Percentiles rank a stretch among this genome's conserved stretches.
Conservation (phyloP, 202 grass and related monocot genomes). For the Zizania palustris region DNA sequence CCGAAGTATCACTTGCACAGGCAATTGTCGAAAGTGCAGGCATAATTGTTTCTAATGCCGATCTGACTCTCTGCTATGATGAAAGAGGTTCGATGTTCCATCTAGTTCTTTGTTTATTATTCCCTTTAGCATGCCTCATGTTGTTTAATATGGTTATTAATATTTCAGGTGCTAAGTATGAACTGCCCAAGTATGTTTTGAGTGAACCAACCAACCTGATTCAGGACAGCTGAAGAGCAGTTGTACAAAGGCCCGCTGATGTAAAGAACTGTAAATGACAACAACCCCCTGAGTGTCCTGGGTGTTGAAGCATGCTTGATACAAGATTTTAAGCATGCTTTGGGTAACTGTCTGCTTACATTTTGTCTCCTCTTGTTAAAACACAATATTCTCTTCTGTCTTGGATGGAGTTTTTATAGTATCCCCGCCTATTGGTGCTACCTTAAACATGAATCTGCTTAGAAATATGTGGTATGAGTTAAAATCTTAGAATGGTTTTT, state of each 20-base stretch:
- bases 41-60: slow-evolving; percentile 83
- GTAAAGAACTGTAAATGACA: slow-evolving; percentile 61
- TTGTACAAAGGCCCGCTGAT: slow-evolving; percentile 28
- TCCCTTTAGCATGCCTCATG: slow-evolving; percentile 7
- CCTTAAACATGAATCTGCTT: slow-evolving; percentile 49
- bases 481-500: slow-evolving; percentile 18
- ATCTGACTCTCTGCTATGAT: slow-evolving; percentile 89
- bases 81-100: slow-evolving; percentile 61
- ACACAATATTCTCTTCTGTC: slow-evolving; percentile 33
- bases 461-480: slow-evolving; percentile 41
- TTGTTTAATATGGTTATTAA: slow-evolving; percentile 2
- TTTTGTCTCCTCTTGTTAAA: slow-evolving; percentile 12
- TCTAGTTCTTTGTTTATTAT: neutral
- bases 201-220: slow-evolving; percentile 89
- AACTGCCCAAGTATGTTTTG: slow-evolving; percentile 92
- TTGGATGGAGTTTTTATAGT: slow-evolving; percentile 27
- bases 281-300: slow-evolving; percentile 17
- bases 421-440: slow-evolving; percentile 5
- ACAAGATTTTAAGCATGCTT: slow-evolving; percentile 44
- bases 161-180: slow-evolving; percentile 91
- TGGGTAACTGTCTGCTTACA: slow-evolving; percentile 33
- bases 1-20: slow-evolving; percentile 79
- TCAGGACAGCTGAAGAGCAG: slow-evolving; percentile 57
- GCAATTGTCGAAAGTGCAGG: slow-evolving; percentile 89
- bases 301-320: slow-evolving; percentile 36